Evolutionary conservation across 371 early-diverging fungal genomes (phyloP).

Genomic region (Mucor irregularis): DNA sequence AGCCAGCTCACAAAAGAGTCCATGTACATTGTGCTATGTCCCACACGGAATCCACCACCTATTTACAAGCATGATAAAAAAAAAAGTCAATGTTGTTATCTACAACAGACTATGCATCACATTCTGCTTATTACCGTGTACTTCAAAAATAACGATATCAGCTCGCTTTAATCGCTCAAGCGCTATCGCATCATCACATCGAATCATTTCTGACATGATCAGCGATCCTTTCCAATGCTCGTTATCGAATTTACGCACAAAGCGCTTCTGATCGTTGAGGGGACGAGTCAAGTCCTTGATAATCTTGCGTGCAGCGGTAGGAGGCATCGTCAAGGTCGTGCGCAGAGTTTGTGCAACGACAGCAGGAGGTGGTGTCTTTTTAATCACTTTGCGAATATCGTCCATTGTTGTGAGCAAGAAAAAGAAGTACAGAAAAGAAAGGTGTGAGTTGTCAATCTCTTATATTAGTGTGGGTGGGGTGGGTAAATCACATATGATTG

Average conservation of each 20-base stretch:
- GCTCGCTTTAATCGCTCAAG: conserved; percentile 21
- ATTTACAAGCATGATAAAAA: not conserved
- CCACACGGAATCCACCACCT: conserved; percentile 47
- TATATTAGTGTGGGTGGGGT: too few species aligned
- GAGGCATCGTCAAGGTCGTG: conserved; percentile 11
- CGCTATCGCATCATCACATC: conserved; percentile 20
- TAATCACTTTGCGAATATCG: conserved; percentile 18
- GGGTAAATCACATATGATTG: too few species aligned
- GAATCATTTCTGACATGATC: conserved; percentile 22
- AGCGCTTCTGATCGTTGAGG: conserved; percentile 14
- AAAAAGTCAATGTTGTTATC: not conserved
- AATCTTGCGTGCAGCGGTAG: conserved; percentile 10
- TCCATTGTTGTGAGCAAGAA: conserved; percentile 8
- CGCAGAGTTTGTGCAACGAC: conserved; percentile 13
- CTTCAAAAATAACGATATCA: conserved; percentile 43
- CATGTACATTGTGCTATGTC: conserved; percentile 46
- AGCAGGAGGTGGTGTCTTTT: conserved; percentile 13
- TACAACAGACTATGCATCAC: not conserved
- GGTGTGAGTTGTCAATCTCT: too few species aligned
- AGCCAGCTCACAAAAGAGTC: conserved; percentile 46
- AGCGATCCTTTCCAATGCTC: conserved; percentile 20
- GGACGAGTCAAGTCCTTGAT: conserved; percentile 22
- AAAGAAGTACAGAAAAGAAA: not conserved
- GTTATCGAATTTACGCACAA: conserved; percentile 19
- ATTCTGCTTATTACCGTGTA: conserved; percentile 23